phyloP scores from a whole-genome alignment of 2,329 filamentous ascomycete species.

The Phialophora macrospora region DNA sequence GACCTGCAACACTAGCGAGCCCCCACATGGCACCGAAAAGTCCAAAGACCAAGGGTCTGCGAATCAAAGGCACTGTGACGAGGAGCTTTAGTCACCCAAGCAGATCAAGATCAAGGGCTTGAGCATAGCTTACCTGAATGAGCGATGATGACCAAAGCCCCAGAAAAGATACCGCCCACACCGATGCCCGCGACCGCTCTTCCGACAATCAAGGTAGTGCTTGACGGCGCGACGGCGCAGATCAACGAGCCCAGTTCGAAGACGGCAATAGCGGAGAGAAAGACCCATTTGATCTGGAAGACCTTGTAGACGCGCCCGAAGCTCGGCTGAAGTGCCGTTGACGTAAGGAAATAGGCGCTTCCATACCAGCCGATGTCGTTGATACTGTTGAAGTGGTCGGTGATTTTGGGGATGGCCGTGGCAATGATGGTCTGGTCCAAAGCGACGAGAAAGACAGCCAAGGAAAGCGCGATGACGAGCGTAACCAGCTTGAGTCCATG shows the following conservation, averaged over 20 bases:
- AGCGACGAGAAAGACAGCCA: constrained; percentile 49
- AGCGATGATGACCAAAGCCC: constrained; percentile 37
- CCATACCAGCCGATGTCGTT: constrained; percentile 40
- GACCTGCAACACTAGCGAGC: constrained; percentile 52
- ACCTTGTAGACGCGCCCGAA: constrained; percentile 39
- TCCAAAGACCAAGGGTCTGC: constrained; percentile 39
- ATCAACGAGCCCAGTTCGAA: constrained; percentile 39
- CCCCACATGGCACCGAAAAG: constrained; percentile 62
- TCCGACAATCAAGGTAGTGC: constrained; percentile 39
- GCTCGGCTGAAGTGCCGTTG: constrained; percentile 35
- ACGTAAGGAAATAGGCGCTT: constrained; percentile 40
- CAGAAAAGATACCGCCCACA: constrained; percentile 34
- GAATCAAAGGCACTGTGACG: constrained; percentile 34
- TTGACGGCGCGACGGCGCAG: constrained; percentile 37
- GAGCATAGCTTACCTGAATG: constrained; percentile 31
- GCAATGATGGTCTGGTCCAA: constrained; percentile 47
- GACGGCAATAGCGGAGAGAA: constrained; percentile 33
- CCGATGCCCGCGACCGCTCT: constrained; percentile 41
- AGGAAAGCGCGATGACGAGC: constrained; percentile 42
- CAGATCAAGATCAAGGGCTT: neutral
- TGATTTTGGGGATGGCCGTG: constrained; percentile 40
- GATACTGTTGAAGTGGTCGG: constrained; percentile 38
- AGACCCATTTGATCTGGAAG: constrained; percentile 40
- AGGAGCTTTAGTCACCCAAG: constrained; percentile 25
- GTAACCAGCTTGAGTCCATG: constrained; percentile 43